A percentile compares a stretch with the other conserved stretches of the same genome.
These are phyloP conservation scores for Thermomucor indicae-seudaticae DNA, from an alignment of 371 early-diverging fungal genomes.

Conservation along the genomic window DNA sequence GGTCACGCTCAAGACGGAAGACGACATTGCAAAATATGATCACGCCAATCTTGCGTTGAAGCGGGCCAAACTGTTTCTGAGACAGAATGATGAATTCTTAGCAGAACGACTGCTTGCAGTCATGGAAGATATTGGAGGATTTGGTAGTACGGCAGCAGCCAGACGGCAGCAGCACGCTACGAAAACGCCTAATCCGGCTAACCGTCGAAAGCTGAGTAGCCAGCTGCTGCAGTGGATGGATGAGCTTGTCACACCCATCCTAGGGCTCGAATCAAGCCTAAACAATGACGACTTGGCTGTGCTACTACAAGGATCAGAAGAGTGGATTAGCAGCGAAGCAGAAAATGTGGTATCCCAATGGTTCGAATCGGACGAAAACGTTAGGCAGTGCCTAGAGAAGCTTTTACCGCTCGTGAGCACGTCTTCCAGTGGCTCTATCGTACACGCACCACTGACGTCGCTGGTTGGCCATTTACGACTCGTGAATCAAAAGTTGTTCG, in stretches of 20 bases:
- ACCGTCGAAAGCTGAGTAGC: conserved; percentile 31
- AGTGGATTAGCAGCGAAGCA: conserved; percentile 14
- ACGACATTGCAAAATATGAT: conserved; percentile 12
- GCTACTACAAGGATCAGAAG: not conserved
- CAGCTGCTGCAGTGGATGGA: conserved; percentile 45
- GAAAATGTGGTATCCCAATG: conserved; percentile 18
- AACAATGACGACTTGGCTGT: conserved; percentile 8
- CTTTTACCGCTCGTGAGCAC: conserved; percentile 33
- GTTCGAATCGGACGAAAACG: conserved; percentile 42
- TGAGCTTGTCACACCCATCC: conserved; percentile 30
- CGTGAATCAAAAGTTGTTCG: conserved; percentile 36
- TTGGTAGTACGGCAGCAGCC: conserved; percentile 4
- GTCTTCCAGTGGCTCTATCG: conserved; percentile 29
- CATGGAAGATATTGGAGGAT: conserved; percentile 19
- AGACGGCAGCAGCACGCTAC: not conserved
- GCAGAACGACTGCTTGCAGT: conserved; percentile 21
- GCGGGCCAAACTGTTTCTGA: conserved; percentile 24
- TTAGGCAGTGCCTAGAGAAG: conserved; percentile 26
- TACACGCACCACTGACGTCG: conserved; percentile 29
- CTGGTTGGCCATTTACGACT: conserved; percentile 39
- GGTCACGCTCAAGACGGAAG: conserved; percentile 16
- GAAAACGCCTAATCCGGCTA: conserved; percentile 30
- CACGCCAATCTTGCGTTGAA: conserved; percentile 21
- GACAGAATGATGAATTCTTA: conserved; percentile 19
- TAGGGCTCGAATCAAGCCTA: conserved; percentile 24